phyloP scores from a whole-genome alignment of 257 asterid genomes.

The Solanum paucissectum region DNA sequence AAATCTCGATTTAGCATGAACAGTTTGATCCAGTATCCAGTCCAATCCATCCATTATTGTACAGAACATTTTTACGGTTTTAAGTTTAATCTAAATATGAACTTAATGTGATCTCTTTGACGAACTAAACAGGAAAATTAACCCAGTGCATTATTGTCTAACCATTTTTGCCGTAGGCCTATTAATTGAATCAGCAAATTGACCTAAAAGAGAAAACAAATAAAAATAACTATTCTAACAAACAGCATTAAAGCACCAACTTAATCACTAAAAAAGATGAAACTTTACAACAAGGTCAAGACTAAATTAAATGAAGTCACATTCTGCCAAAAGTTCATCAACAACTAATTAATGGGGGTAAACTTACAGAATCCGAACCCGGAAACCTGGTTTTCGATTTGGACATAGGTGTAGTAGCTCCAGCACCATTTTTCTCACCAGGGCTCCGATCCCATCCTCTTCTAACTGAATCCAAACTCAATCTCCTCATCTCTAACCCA shows the following conservation, averaged over 20 bases:
- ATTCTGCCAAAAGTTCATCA: background rate
- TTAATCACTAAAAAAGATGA: background rate
- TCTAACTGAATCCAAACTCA: conserved; percentile 73
- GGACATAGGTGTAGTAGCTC: conserved; percentile 19
- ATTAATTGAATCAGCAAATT: background rate
- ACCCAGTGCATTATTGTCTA: background rate
- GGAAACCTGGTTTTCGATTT: conserved; percentile 18
- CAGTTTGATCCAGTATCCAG: background rate
- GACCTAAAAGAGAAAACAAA: background rate
- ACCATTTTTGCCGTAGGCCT: background rate
- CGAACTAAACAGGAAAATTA: background rate
- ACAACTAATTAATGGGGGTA: background rate
- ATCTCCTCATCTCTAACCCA: conserved; percentile 38
- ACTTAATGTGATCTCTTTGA: background rate
- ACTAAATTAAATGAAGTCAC: background rate
- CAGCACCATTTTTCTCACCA: conserved; percentile 16
- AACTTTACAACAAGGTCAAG: background rate
- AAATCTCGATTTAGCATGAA: background rate
- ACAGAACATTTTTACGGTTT: background rate
- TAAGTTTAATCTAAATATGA: background rate
- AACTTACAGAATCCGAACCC: conserved; percentile 34
- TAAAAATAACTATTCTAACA: background rate
- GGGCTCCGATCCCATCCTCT: conserved; percentile 73
- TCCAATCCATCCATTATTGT: background rate
- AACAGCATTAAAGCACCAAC: background rate